Evolutionary conservation across 129 eudicot genomes (phyloP).

Genomic region (Pulicaria dysenterica): DNA sequence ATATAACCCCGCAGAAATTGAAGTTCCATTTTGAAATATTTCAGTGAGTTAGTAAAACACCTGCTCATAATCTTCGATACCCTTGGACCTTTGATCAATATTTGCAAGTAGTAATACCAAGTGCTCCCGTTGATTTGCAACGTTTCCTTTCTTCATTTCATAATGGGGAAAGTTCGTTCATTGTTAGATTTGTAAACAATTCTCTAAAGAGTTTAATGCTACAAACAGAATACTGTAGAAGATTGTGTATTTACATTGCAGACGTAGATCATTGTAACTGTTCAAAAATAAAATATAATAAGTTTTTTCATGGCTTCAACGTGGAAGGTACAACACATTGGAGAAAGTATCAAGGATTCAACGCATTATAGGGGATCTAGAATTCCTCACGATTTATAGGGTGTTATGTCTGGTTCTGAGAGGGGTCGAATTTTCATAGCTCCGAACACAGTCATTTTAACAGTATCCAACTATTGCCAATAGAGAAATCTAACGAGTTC

Average conservation of each 20-base stretch:
- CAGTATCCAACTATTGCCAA: too few relatives aligned
- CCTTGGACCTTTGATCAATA: slow-evolving; percentile 75
- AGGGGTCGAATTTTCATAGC: too few relatives aligned
- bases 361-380: too few relatives aligned
- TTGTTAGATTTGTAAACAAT: slow-evolving; percentile 30
- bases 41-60: slow-evolving; percentile 38
- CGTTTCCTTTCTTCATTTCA: slow-evolving; percentile 91
- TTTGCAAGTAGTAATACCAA: slow-evolving; percentile 89
- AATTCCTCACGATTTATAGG: too few relatives aligned
- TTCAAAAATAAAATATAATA: slow-evolving; percentile 7
- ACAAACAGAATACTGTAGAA: slow-evolving; percentile 4
- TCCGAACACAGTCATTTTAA: too few relatives aligned
- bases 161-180: slow-evolving; percentile 16
- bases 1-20: not conserved
- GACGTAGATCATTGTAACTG: not conserved
- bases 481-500: too few relatives aligned
- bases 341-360: too few relatives aligned
- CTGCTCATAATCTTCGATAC: slow-evolving; percentile 52
- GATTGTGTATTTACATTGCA: not conserved
- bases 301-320: not conserved
- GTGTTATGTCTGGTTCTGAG: too few relatives aligned
- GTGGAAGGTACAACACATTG: not conserved
- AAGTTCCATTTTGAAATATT: slow-evolving; percentile 8
- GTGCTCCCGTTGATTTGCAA: slow-evolving; percentile 98
- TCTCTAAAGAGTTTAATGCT: slow-evolving; percentile 1